Evolutionary conservation across 1,284 basidiomycete species (phyloP), one percentile per base, ranked within the genome.

Genomic region (Blastosporella zonata): DNA sequence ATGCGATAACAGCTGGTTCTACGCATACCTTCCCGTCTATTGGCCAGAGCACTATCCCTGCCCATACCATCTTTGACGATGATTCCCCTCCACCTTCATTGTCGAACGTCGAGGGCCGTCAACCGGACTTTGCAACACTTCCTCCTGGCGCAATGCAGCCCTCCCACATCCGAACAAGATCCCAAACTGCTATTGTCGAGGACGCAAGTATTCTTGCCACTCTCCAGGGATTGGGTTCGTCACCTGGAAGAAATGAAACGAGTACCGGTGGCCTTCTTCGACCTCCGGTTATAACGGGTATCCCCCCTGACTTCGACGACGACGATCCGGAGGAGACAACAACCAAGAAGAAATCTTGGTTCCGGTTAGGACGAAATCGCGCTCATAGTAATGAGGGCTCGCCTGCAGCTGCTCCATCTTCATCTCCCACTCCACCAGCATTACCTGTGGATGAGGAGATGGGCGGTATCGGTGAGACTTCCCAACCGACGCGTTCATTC

Each of bases 181-280:
- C 86, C 20, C 89, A 91, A 61, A 84, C 82, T 4, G 88, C 89
- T 1, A 79, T 91, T 53, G 81, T 91, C 21, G 85, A 87, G 62
- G 72, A 85, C 60, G 71, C 72, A 34, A 55, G 69, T 17, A 55
- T 61, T 31, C 50, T 69, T 51, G 62, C 51, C 6, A 28, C 54
- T 21, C n/a, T 49, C 6, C 54, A 52, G 25, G 53, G 43, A 22
- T 22, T 44, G 1, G 40, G 45, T 23, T 36, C 53, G n/a, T 49
- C 53, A 13, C 34, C 54, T 3, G 40, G 31, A 21, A 48, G 47
- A 42, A 40, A 48, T 29, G 53, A 53, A 21, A 17, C 47, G 12
- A 48, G 45, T 21, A 52, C 53, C 4, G 56, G 54, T 25, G 57
- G 58, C 7, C 44, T 61, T n/a, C 51, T 59, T 31, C 54, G 56